Conservation (phyloP, 805 yeast genomes). For the Candida dajiaensis region DNA sequence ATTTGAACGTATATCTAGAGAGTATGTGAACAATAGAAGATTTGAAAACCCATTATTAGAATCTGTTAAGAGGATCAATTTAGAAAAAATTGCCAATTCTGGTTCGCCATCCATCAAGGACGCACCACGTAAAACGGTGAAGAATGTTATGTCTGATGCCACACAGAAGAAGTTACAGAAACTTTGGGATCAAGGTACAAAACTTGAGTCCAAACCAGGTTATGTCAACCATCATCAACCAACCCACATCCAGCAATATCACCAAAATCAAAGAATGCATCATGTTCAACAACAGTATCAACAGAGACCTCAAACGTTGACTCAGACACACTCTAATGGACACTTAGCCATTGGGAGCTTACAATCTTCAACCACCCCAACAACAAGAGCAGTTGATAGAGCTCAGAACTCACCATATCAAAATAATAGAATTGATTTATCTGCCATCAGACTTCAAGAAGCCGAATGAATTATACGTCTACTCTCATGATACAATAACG, state of each 20-base stretch:
- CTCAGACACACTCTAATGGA: background rate
- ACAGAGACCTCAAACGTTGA: constrained; percentile 3
- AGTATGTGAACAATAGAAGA: constrained; percentile 62
- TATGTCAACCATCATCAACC: background rate
- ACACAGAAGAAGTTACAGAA: constrained; percentile 18
- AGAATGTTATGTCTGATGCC: constrained; percentile 9
- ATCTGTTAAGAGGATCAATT: constrained; percentile 46
- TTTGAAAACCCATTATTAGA: constrained; percentile 66
- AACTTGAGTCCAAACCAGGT: constrained; percentile 5
- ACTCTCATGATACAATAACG: constrained; percentile 4
- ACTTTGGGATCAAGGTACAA: constrained; percentile 20
- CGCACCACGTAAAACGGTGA: background rate
- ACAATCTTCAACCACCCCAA: constrained; percentile 25
- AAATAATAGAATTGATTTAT: constrained; percentile 22
- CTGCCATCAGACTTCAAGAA: constrained; percentile 18
- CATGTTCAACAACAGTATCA: constrained; percentile 15
- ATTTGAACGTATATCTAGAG: constrained; percentile 71
- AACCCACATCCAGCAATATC: constrained; percentile 4
- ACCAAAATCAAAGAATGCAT: constrained; percentile 8
- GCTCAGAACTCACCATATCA: constrained; percentile 18
- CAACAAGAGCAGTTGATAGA: constrained; percentile 37
- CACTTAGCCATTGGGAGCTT: background rate
- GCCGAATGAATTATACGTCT: constrained; percentile 20
- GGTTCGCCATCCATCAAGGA: background rate
- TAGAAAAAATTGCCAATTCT: background rate